Conservation (phyloP, 352 stramenopile species). For the Pythium scleroteichum region DNA sequence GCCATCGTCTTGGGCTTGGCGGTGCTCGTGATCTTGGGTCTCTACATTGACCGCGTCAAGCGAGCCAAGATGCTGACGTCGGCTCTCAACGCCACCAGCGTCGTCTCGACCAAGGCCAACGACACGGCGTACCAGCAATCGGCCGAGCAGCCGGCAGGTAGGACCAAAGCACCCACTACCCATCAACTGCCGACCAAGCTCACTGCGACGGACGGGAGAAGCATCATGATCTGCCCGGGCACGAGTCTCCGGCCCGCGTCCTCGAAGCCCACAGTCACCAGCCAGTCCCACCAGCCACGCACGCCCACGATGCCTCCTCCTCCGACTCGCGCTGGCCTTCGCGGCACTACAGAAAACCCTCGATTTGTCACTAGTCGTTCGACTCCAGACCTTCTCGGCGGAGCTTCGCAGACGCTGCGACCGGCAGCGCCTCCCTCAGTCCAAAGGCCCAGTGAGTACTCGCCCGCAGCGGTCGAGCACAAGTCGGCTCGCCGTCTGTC, state of each 20-base stretch:
- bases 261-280: not conserved
- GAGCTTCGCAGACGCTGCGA: not conserved
- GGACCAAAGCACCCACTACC: too few species aligned
- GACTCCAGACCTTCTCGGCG: not conserved
- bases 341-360: not conserved
- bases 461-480: not conserved
- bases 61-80: not conserved
- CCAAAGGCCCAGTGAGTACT: not conserved
- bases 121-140: conserved; percentile 7
- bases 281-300: not conserved
- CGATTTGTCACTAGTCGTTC: too few species aligned
- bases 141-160: not conserved
- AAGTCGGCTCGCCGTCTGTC: conserved; percentile 1
- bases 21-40: not conserved
- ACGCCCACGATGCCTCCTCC: conserved; percentile 8
- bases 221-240: not conserved
- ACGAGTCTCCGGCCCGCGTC: not conserved
- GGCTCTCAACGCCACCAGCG: not conserved
- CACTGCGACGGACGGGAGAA: not conserved
- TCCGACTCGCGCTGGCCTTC: not conserved
- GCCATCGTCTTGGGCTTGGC: not conserved
- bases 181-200: not conserved
- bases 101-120: conserved; percentile 9
- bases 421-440: not conserved
- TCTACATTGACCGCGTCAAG: not conserved